Evolutionary conservation across 805 yeast species (phyloP).

Genomic region (Ogataea kodamae): DNA sequence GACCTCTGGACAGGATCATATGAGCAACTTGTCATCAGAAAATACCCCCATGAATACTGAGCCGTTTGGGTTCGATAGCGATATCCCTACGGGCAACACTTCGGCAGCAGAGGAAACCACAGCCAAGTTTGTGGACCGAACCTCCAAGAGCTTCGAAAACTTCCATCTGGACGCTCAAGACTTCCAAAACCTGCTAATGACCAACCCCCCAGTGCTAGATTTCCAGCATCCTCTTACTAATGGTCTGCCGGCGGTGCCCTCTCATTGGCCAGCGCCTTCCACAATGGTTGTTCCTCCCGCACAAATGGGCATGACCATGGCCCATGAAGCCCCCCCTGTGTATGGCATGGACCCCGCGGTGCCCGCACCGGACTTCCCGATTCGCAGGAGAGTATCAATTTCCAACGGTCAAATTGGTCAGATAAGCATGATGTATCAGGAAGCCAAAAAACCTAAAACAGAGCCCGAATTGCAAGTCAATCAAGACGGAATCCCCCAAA

Average conservation of each 20-base stretch:
- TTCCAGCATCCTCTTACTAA: conserved; percentile 19
- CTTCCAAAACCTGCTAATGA: conserved; percentile 33
- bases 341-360: neutral
- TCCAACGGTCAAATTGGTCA: conserved; percentile 86
- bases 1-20: too few species aligned
- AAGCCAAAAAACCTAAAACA: conserved; percentile 7
- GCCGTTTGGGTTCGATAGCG: neutral
- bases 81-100: conserved; percentile 1
- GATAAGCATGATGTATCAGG: conserved; percentile 38
- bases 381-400: conserved; percentile 68
- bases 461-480: conserved; percentile 24
- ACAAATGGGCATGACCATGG: neutral
- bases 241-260: neutral
- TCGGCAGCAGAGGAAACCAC: conserved; percentile 6
- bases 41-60: too few species aligned
- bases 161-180: conserved; percentile 35
- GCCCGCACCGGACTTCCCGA: conserved; percentile 2
- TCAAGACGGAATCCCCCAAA: conserved; percentile 41
- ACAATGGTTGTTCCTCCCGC: neutral
- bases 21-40: too few species aligned
- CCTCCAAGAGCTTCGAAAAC: conserved; percentile 20
- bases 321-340: neutral
- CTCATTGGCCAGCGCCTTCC: too few species aligned
- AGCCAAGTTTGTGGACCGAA: conserved; percentile 1
- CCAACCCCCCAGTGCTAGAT: conserved; percentile 36